Base-by-base conservation (phyloP, 768 basidiomycete genomes). In the Boletus edulis region DNA sequence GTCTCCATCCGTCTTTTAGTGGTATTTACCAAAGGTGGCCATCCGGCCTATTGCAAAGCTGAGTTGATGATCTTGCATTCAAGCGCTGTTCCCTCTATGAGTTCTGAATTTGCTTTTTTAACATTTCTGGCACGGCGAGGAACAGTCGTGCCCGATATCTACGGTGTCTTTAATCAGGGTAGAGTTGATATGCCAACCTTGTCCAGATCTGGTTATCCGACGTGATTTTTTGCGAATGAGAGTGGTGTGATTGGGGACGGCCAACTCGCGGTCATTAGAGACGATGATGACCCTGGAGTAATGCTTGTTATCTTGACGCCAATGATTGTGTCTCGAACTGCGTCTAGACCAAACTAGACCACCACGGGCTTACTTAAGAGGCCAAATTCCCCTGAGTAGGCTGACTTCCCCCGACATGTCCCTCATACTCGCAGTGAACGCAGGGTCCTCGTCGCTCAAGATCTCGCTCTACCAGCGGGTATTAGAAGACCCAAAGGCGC, bases 371-470 rank as follows among this genome's bases (percentile, higher is more conserved):
- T 29, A 29, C 9, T 29, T 29, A 29, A 51, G 13, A 22, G 17
- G 31, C 20, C 18, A 18, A 29, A 29, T 29, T 5, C 45, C 45
- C 29, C 32, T 35, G 17, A 45, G 24, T 43, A 37, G 15, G 35
- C 29, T 29, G 29, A 29, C 29, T 29, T 24, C 35, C 38, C 14
- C 24, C 8, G 14, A 5, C n/a, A 67, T 62, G 70, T 62, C 61
- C 18, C 72, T 83, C 56, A 80, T 91, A 51, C 83, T 92, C 24
- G 77, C 90, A 4, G 77, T 86, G 59, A 92, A 92, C 61, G 83
- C 91, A 6, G 91, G 91, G 38, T 91, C 90, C 0, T 93, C 91
- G 2, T 93, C 91, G 6, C 84, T 94, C 73, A 94, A 93, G 73
- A 81, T 89, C 43, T 84, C 87, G 13, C 79, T 94, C 43, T 94